These are phyloP conservation scores for Paramecium biaurelia DNA, from an alignment of 73 alveolate genomes.

Conservation along the genomic window DNA sequence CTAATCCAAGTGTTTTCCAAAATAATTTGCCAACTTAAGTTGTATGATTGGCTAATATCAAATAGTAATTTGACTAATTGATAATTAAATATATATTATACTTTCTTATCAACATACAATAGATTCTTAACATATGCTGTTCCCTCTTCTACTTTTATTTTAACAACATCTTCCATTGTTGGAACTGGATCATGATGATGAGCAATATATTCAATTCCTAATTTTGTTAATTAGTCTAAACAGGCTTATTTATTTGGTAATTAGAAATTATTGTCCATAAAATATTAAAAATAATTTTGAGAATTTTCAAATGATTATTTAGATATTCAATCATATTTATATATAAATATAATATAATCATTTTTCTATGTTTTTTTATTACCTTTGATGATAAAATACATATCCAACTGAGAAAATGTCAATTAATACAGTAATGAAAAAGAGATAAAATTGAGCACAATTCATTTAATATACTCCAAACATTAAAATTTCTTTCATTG, in stretches of 20 bases:
- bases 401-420: not conserved
- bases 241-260: slow-evolving; percentile 7
- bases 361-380: not conserved
- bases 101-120: slow-evolving; percentile 94
- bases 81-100: slow-evolving; percentile 44
- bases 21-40: slow-evolving; percentile 86
- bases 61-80: slow-evolving; percentile 65
- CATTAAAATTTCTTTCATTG: not conserved
- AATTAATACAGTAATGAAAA: not conserved
- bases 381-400: not conserved
- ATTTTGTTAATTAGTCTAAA: not conserved
- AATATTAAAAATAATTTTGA: not conserved
- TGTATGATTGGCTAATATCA: slow-evolving; percentile 87
- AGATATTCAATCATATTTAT: not conserved
- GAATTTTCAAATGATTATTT: not conserved
- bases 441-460: not conserved
- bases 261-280: not conserved
- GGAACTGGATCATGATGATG: slow-evolving; percentile 49
- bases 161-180: not conserved
- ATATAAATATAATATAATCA: not conserved
- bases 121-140: slow-evolving; percentile 81
- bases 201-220: not conserved
- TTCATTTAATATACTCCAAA: not conserved
- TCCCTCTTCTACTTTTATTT: not conserved
- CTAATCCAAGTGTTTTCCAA: slow-evolving; percentile 86